Base-by-base conservation (phyloP, 2,329 filamentous ascomycete species). In the Hypoxylon sp. region DNA sequence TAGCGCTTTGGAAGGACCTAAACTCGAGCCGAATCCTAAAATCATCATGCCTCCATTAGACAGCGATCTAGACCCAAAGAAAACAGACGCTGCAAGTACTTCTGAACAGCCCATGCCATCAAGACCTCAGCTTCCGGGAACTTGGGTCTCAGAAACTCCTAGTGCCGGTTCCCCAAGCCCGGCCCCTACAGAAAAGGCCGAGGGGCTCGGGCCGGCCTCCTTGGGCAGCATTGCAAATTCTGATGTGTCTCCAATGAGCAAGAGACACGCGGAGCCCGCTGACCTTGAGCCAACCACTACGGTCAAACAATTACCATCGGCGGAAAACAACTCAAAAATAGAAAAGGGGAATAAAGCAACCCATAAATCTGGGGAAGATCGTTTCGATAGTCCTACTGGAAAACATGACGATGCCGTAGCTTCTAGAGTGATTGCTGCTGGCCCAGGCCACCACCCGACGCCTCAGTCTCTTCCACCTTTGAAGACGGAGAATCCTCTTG, bases 131-230 rank as follows among this genome's bases (percentile, higher is more conserved):
- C 68, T 79, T 59, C 76, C 76, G 29, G 78, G 76, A 2, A 71
- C 71, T 53, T 78, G 76, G 77, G 73, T 77, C 24, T 74, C 76
- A 11, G 76, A 78, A 67, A 76, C 72, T 53, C 59, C 68, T 13
- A 74, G 60, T 51, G 24, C 52, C 17, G 70, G 59, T 39, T 74
- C 74, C n/a, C 73, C 69, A 47, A 57, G 62, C 24, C 39, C 69
- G 10, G 75, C 73, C 13, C 72, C 76, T 22, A 66, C 73, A 63
- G 73, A 75, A 60, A 60, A 53, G 37, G 60, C 60, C 53, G 70
- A 72, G 29, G 59, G 63, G 14, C 51, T 52, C 10, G 63, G 48
- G 10, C 26, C 50, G 57, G 59, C 64, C 33, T 52, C 67, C 29
- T 61, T 67, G 31, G 55, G 71, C n/a, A 57, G 66, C 31, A 61